Evolutionary conservation across 148 eudicot genomes (phyloP).

Genomic region (Amaranthus hypochondriacus): DNA sequence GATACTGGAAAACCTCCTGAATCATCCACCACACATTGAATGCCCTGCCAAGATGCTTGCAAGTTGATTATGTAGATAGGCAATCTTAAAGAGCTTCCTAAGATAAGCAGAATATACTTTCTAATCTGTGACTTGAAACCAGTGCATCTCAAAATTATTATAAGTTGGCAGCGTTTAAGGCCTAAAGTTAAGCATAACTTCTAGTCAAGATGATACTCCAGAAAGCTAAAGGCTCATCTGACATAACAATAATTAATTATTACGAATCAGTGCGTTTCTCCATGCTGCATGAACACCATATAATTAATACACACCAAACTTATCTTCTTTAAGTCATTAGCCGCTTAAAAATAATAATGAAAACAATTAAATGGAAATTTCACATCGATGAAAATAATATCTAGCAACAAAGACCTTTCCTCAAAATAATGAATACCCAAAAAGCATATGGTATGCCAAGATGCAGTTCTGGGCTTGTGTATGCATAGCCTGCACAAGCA

Average conservation of each 20-base stretch:
- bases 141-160: background rate
- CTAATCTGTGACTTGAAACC: background rate
- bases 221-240: background rate
- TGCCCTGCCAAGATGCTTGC: conserved; percentile 50
- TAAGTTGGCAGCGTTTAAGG: background rate
- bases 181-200: background rate
- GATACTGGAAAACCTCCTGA: conserved; percentile 85
- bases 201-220: background rate
- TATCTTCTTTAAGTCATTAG: background rate
- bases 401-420: background rate
- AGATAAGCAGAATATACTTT: background rate
- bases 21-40: conserved; percentile 81
- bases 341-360: background rate
- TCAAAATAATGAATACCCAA: background rate
- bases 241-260: background rate
- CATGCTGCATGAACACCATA: background rate
- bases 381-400: background rate
- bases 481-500: too few relatives aligned
- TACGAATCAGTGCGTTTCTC: background rate
- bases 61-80: background rate
- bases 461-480: too few relatives aligned
- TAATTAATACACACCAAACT: background rate
- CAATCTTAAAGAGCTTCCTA: background rate
- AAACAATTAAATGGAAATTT: background rate
- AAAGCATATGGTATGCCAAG: background rate